Conservation (phyloP, 768 basidiomycete genomes). For the Cystobasidium tubakii region DNA sequence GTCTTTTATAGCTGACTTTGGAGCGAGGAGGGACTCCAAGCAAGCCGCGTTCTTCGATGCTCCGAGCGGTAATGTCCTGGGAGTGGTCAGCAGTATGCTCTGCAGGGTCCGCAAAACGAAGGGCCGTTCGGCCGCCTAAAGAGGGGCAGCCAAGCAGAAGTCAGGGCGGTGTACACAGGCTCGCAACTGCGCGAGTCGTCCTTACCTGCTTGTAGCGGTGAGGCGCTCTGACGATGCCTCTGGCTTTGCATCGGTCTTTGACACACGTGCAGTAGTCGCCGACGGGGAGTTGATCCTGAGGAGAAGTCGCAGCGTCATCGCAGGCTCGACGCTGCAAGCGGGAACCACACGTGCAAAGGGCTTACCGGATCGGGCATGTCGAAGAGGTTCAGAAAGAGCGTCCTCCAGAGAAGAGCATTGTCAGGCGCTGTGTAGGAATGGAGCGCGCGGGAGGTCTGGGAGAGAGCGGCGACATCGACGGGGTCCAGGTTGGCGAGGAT, state of each 20-base stretch:
- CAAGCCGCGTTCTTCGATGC: slow-evolving; percentile 29
- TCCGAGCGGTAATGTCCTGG: not conserved
- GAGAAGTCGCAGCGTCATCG: too few relatives aligned
- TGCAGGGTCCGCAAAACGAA: slow-evolving; percentile 5
- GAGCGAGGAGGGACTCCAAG: not conserved
- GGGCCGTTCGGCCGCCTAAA: not conserved
- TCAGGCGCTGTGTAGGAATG: slow-evolving; percentile 55
- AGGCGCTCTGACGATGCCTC: slow-evolving; percentile 17
- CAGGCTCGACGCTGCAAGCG: too few relatives aligned
- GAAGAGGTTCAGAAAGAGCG: slow-evolving; percentile 61
- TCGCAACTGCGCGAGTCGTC: too few relatives aligned
- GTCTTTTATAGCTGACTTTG: slow-evolving; percentile 10
- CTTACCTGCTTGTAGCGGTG: slow-evolving; percentile 31
- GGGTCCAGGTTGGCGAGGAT: slow-evolving; percentile 59
- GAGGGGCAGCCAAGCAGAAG: not conserved
- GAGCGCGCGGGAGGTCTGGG: slow-evolving; percentile 57
- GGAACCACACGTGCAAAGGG: too few relatives aligned
- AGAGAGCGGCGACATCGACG: slow-evolving; percentile 59
- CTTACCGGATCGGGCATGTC: slow-evolving; percentile 49
- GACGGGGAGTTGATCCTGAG: not conserved
- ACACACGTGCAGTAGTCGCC: slow-evolving; percentile 9
- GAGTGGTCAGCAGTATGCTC: not conserved
- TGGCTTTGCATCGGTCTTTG: slow-evolving; percentile 23
- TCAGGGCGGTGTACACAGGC: too few relatives aligned
- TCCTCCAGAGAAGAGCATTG: slow-evolving; percentile 65